Evolutionary conservation across 2,329 filamentous ascomycete genomes (phyloP), one percentile per base, ranked within the genome.

Genomic region (Lecanicillium sp.): DNA sequence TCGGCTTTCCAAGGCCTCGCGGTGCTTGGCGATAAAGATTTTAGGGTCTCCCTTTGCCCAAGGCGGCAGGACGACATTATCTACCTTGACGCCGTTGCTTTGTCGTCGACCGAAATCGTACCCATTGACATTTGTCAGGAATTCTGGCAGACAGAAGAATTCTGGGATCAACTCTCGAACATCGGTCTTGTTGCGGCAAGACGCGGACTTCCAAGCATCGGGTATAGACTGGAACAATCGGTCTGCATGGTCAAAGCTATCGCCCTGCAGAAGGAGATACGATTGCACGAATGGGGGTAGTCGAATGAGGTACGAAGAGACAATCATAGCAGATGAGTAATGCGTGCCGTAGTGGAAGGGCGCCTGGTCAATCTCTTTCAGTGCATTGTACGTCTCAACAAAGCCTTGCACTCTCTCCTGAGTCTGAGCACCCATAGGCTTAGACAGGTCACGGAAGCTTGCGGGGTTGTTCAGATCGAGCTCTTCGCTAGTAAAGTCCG

Each of bases 261-360:
- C 91, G n/a, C 93, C 93, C 65, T 98, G 93, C 2, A 98, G 78
- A 8, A 97, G 73, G 17, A 97, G 80, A 61, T 95, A 97, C 0
- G 93, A 95, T 57, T 97, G 89, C 20, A 96, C 91, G 62, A 97
- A 98, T 0, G 93, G 93, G 43, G 95, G 91, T 14, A 98, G 75
- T 15, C 93, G 85, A 58, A 98, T 96, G 33, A 98, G 77, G 60
- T 96, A 98, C 0, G 90, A 96, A 11, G 90, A 90, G 6, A 98
- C 93, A 51, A 95, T 96, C 93, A 97, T 98, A 7, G 93, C 93
- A 2, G 93, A 97, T 1, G 93, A 97, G 65, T 98, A 98, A 63
- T 98, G 94, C 0, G 94, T 98, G 15, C 93, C 93, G 57, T 97
- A 98, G 62, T 98, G 93, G 63, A 96, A 98, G 0, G 93, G 87